Evolutionary conservation across 2,329 filamentous ascomycete genomes (phyloP), one percentile per base, ranked within the genome.

Genomic region (Fusarium staphyleae): DNA sequence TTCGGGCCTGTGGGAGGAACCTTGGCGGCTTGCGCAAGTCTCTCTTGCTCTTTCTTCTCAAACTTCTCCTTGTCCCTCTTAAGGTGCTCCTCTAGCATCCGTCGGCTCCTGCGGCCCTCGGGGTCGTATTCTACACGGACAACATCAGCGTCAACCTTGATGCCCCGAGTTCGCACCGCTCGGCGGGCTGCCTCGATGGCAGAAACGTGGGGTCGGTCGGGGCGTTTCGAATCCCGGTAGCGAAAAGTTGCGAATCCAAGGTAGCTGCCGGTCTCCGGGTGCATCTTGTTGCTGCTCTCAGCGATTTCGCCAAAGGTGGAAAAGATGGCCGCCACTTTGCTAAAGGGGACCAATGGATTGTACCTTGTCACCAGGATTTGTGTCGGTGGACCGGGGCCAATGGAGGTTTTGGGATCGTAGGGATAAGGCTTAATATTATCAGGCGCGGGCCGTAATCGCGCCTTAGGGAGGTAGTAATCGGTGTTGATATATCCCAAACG

Each of bases 281-380:
- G 92, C 68, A 96, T 93, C 72, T 96, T 93, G 70, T 97, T 97
- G 69, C 91, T 92, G 66, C 96, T 89, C 69, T 93, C 89, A 36
- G 89, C 88, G 59, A 99, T 93, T 52, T 96, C 91, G 46, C 92
- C 92, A 75, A 89, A 96, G 3, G 84, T 85, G 14, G 87, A 85
- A 70, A 96, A 96, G 47, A 90, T 83, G 37, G 88, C 85, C 14
- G 84, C 85, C 43, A 96, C 82, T 66, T 91, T 90, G 48, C 86
- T 83, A 66, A 96, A 90, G 11, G 91, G 85, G 33, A 90, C 88
- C 60, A 98, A 78, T 6, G 93, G 93, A 73, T 98, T 95, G 71
- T 97, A 97, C n/a, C 92, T 91, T n/a, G 87, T 93, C 15, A 97
- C 91, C 4, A 98, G 88, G 41, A 99, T 86, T 71, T 96, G 91